phyloP scores from a whole-genome alignment of 805 yeast species.

The Suhomyces xylopsoci region DNA sequence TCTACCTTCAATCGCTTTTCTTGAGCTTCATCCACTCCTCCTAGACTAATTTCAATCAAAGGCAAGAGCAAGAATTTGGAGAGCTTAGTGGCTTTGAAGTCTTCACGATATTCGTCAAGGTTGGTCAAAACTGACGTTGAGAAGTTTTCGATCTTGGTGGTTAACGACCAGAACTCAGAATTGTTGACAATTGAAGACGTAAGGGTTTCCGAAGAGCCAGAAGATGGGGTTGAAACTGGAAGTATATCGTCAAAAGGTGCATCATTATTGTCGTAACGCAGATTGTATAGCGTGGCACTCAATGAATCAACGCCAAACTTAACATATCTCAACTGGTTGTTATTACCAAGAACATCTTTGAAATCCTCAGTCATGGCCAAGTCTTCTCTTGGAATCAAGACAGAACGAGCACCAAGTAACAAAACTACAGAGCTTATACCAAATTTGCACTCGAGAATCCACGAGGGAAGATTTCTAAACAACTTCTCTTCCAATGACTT shows the following conservation, averaged over 20 bases:
- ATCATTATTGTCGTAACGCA: background rate
- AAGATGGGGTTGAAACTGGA: constrained; percentile 9
- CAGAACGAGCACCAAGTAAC: constrained; percentile 37
- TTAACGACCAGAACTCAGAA: constrained; percentile 23
- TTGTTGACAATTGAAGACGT: constrained; percentile 8
- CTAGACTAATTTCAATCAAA: constrained; percentile 9
- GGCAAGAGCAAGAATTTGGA: constrained; percentile 23
- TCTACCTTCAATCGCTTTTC: constrained; percentile 14
- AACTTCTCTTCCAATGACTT: constrained; percentile 10
- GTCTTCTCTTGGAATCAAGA: constrained; percentile 27
- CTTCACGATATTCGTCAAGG: constrained; percentile 4
- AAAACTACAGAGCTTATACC: constrained; percentile 16
- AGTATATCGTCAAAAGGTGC: background rate
- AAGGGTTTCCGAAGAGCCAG: constrained; percentile 30
- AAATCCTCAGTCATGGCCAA: constrained; percentile 13
- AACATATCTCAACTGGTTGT: constrained; percentile 19
- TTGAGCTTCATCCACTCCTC: constrained; percentile 5
- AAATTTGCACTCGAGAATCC: constrained; percentile 29
- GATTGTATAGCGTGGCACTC: constrained; percentile 6
- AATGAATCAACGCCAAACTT: constrained; percentile 13
- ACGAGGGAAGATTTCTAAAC: constrained; percentile 28
- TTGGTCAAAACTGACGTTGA: constrained; percentile 13
- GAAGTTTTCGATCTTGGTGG: constrained; percentile 14
- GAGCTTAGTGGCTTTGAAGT: constrained; percentile 3
- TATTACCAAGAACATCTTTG: constrained; percentile 15